Percentiles rank a stretch among this genome's conserved stretches.
These are phyloP conservation scores for Alternaria alternata DNA, from an alignment of 2,329 filamentous ascomycete species.

Conservation along the genomic window DNA sequence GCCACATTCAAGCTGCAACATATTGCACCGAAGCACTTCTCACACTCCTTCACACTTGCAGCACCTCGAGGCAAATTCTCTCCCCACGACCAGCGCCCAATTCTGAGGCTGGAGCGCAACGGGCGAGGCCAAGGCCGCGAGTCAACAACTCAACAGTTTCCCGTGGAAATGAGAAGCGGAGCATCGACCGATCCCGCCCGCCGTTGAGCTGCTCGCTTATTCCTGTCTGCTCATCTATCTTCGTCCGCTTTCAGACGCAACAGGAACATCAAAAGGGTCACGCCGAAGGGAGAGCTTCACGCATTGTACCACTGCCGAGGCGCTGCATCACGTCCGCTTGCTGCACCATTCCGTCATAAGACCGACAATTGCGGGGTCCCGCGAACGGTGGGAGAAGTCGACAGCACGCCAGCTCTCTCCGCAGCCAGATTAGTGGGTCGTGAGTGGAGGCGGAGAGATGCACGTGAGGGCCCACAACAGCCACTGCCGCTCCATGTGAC, in stretches of 20 bases:
- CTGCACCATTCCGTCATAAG: constrained; percentile 28
- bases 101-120: constrained; percentile 21
- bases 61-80: neutral
- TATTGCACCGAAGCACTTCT: neutral
- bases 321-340: constrained; percentile 13
- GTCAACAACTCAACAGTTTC: constrained; percentile 40
- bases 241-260: constrained; percentile 5
- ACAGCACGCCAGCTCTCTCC: constrained; percentile 22
- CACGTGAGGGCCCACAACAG: constrained; percentile 14
- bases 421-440: constrained; percentile 18
- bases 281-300: neutral
- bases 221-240: constrained; percentile 2
- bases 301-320: constrained; percentile 13
- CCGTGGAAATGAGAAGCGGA: constrained; percentile 34
- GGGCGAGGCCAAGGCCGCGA: constrained; percentile 27
- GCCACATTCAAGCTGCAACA: neutral
- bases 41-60: neutral
- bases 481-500: constrained; percentile 9
- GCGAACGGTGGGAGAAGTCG: constrained; percentile 17
- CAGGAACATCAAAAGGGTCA: neutral
- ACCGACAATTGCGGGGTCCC: constrained; percentile 29
- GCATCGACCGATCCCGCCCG: constrained; percentile 22
- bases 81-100: constrained; percentile 10
- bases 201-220: constrained; percentile 15
- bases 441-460: constrained; percentile 17